A percentile compares a stretch with the other conserved stretches of the same genome.
Conservation (phyloP, 306 rosid genomes). For the Ceratonia siliqua region DNA sequence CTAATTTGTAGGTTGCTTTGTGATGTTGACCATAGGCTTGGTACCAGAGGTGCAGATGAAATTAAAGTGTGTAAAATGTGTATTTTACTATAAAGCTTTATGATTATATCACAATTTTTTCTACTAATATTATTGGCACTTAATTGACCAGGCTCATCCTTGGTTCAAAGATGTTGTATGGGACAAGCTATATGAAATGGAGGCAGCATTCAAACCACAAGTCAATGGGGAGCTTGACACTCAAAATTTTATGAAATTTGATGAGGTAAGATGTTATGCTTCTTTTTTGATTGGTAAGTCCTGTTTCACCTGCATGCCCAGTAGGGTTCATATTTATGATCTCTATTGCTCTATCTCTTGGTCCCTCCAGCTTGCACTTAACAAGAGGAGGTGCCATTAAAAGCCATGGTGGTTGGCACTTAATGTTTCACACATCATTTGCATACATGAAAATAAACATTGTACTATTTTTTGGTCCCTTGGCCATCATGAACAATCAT, state of each 20-base stretch:
- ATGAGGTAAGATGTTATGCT: conserved; percentile 57
- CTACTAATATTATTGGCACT: conserved; percentile 6
- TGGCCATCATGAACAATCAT: conserved; percentile 8
- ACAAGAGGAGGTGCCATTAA: background rate
- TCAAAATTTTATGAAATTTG: conserved; percentile 92
- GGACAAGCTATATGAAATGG: conserved; percentile 78
- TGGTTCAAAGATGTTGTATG: conserved; percentile 82
- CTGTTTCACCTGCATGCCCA: background rate
- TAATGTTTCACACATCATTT: conserved; percentile 14
- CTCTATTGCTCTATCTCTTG: background rate
- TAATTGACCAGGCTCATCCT: conserved; percentile 71
- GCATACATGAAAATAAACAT: background rate
- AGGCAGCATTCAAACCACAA: conserved; percentile 94
- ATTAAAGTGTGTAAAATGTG: conserved; percentile 60
- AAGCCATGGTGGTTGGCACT: background rate
- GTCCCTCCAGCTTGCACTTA: conserved; percentile 2
- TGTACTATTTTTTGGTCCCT: background rate
- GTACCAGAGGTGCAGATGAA: conserved; percentile 68
- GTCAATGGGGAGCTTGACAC: conserved; percentile 89
- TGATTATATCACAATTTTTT: background rate
- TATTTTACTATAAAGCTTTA: background rate
- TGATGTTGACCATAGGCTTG: conserved; percentile 76
- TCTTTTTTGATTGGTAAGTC: conserved; percentile 10
- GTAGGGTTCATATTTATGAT: conserved; percentile 4
- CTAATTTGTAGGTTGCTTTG: conserved; percentile 80